phyloP scores from a whole-genome alignment of 768 basidiomycete species.

The Rhodotorula babjevae region DNA sequence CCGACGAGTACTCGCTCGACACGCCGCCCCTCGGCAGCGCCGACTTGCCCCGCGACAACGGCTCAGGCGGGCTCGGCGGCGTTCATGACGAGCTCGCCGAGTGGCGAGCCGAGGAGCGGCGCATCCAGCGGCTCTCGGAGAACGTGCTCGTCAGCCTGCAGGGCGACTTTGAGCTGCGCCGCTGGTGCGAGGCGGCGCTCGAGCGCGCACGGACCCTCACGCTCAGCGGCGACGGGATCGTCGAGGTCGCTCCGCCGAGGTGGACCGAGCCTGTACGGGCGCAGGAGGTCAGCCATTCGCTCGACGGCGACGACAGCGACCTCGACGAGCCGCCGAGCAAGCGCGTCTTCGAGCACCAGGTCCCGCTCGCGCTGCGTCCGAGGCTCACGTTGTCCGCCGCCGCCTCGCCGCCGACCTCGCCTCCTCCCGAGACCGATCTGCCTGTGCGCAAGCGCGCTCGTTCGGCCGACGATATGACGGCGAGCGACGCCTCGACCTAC shows the following conservation, averaged over 20 bases:
- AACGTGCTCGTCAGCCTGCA: conserved; percentile 12
- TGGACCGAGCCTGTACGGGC: conserved; percentile 1
- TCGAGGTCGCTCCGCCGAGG: background rate
- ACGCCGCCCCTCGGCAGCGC: background rate
- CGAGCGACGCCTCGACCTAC: background rate
- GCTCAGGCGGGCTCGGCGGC: background rate
- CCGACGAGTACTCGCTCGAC: background rate
- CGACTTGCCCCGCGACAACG: background rate
- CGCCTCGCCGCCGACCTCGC: conserved; percentile 6
- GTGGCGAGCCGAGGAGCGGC: conserved; percentile 10
- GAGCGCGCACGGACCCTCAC: conserved; percentile 9
- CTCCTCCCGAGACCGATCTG: background rate
- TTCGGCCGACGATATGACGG: background rate
- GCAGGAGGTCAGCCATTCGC: background rate
- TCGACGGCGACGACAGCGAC: background rate
- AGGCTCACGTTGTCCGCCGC: too few relatives aligned
- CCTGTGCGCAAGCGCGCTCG: background rate
- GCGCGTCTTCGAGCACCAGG: background rate
- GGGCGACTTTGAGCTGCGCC: conserved; percentile 26
- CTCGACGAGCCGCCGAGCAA: background rate
- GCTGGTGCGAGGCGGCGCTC: conserved; percentile 24
- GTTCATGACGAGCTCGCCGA: conserved; percentile 2
- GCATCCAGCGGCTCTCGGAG: background rate
- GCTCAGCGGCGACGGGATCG: background rate
- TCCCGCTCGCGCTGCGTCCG: background rate